phyloP scores from a whole-genome alignment of 192 early-diverging fungal genomes.

The Coemansia sp. region DNA sequence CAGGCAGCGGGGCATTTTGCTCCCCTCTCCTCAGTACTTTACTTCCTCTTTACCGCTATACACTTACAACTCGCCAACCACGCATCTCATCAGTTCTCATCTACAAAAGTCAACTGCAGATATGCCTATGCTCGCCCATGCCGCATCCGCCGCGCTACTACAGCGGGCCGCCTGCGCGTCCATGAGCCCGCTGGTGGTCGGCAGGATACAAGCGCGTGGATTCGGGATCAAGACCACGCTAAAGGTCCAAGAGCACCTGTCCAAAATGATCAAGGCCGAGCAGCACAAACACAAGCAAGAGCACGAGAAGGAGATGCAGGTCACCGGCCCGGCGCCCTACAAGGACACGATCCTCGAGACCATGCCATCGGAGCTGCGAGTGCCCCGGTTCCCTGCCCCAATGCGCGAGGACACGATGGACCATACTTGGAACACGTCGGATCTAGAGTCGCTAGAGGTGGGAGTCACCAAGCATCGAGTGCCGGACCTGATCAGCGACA shows the following conservation, averaged over 20 bases:
- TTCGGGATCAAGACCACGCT: conserved; percentile 49
- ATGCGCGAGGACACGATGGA: conserved; percentile 60
- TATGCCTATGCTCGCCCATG: not conserved
- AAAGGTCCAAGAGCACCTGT: conserved; percentile 34
- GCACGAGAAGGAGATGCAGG: conserved; percentile 8
- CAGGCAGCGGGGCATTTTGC: too few species aligned
- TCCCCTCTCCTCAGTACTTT: too few species aligned
- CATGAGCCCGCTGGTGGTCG: not conserved
- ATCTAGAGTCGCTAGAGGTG: conserved; percentile 59
- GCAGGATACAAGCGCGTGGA: conserved; percentile 15
- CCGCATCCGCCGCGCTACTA: conserved; percentile 1
- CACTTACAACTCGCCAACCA: too few species aligned
- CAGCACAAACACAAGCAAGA: conserved; percentile 2
- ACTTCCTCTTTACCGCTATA: too few species aligned
- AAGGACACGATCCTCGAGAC: conserved; percentile 16
- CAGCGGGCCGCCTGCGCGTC: conserved; percentile 1
- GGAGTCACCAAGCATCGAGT: conserved; percentile 57
- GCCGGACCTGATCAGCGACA: conserved; percentile 54
- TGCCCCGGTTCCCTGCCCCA: conserved; percentile 44
- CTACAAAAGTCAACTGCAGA: too few species aligned
- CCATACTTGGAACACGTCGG: conserved; percentile 47
- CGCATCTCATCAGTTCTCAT: too few species aligned
- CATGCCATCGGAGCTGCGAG: conserved; percentile 42
- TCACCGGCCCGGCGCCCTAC: conserved; percentile 16
- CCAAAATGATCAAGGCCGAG: conserved; percentile 21